A percentile compares a stretch with the other conserved stretches of the same genome.
Conservation (phyloP, 2,329 filamentous ascomycete species). For the Nigrospora osmanthi region DNA sequence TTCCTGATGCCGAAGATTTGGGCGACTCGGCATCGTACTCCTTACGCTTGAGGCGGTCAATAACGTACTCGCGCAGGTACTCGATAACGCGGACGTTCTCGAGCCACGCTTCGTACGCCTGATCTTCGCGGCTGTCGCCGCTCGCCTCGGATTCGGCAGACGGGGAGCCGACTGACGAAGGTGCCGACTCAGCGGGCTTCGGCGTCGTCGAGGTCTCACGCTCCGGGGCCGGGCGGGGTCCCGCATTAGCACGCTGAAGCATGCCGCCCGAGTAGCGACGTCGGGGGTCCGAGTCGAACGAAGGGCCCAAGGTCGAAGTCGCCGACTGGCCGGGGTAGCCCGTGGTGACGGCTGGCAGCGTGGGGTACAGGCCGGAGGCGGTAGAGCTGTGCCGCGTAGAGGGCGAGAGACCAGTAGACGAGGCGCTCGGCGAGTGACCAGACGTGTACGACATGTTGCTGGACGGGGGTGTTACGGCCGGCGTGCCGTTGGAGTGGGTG, state of each 20-base stretch:
- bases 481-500: conserved; percentile 53
- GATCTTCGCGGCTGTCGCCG: conserved; percentile 44
- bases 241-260: conserved; percentile 50
- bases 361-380: conserved; percentile 64
- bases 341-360: conserved; percentile 60
- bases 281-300: conserved; percentile 54
- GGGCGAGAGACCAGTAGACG: conserved; percentile 63
- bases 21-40: conserved; percentile 37
- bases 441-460: conserved; percentile 71
- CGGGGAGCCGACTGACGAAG: conserved; percentile 43
- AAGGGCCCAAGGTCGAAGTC: conserved; percentile 63
- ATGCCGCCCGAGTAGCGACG: conserved; percentile 60
- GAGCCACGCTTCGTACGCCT: conserved; percentile 57
- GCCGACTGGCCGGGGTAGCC: conserved; percentile 62
- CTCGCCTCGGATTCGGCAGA: conserved; percentile 46
- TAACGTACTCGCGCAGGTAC: conserved; percentile 50
- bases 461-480: conserved; percentile 68
- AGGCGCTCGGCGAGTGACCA: conserved; percentile 66
- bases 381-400: conserved; percentile 54
- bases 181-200: conserved; percentile 31
- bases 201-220: conserved; percentile 33
- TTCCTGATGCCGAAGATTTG: conserved; percentile 14
- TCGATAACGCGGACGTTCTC: conserved; percentile 61
- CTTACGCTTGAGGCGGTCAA: conserved; percentile 45
- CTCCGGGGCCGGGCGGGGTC: conserved; percentile 27